A percentile compares a stretch with the other conserved stretches of the same genome.
phyloP scores from a whole-genome alignment of 2,329 filamentous ascomycete species.

The Colletotrichum echinochloae region DNA sequence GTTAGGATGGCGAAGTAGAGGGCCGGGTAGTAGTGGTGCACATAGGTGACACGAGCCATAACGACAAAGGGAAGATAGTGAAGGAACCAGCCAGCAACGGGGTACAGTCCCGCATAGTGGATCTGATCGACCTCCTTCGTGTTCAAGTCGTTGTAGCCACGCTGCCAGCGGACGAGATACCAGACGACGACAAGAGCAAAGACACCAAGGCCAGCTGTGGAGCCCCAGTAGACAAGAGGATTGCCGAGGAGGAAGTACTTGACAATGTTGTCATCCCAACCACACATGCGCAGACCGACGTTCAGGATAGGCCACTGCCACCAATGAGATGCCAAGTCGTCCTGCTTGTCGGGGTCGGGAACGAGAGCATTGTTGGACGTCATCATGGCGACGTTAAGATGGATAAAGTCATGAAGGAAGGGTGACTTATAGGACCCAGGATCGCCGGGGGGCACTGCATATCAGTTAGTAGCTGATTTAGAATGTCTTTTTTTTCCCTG shows the following conservation, averaged over 20 bases:
- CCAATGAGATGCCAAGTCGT: conserved; percentile 94
- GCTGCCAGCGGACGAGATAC: conserved; percentile 96
- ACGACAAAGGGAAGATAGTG: conserved; percentile 96
- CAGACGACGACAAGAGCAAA: conserved; percentile 80
- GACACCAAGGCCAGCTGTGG: conserved; percentile 80
- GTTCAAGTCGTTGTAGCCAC: conserved; percentile 87
- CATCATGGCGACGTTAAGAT: conserved; percentile 99
- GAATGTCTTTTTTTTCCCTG: conserved; percentile 10
- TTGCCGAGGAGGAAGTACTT: conserved; percentile 99
- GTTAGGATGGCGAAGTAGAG: conserved; percentile 96
- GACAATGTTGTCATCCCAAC: conserved; percentile 94
- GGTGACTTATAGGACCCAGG: conserved; percentile 95
- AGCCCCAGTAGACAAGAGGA: conserved; percentile 95
- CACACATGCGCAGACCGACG: conserved; percentile 97
- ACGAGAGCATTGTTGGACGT: conserved; percentile 99
- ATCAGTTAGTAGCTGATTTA: conserved; percentile 48
- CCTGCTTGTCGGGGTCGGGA: conserved; percentile 98
- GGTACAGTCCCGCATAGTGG: conserved; percentile 93
- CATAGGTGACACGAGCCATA: conserved; percentile 99
- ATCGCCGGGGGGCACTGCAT: conserved; percentile 84
- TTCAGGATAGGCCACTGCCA: conserved; percentile 99
- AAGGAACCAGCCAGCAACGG: conserved; percentile 91
- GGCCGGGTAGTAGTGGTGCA: conserved; percentile 99
- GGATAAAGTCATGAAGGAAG: conserved; percentile 97
- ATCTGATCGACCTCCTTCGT: conserved; percentile 89